Percentiles rank a stretch among this genome's conserved stretches.
These are phyloP conservation scores for Rosa rugosa DNA, from an alignment of 306 rosid species.

Conservation along the genomic window DNA sequence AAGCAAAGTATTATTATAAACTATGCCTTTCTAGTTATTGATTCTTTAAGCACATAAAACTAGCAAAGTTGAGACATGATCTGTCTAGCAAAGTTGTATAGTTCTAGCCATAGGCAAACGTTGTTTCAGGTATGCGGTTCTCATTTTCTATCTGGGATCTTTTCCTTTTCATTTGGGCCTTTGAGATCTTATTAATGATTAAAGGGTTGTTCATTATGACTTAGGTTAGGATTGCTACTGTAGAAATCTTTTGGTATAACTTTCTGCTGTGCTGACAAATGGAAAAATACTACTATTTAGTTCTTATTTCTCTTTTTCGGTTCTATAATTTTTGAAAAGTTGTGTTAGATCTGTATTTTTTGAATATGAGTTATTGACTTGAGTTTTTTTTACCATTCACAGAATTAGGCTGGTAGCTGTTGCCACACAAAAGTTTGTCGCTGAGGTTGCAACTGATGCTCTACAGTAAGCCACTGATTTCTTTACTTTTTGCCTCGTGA, in stretches of 20 bases:
- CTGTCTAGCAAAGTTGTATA: background rate
- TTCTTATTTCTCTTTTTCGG: background rate
- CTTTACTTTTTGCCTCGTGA: background rate
- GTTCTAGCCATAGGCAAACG: background rate
- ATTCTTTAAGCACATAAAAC: background rate
- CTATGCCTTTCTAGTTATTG: background rate
- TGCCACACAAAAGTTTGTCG: conserved; percentile 87
- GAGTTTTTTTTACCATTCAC: conserved; percentile 18
- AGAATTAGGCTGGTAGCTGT: conserved; percentile 83
- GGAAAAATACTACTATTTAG: conserved; percentile 17
- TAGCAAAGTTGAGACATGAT: background rate
- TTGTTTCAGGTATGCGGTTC: background rate
- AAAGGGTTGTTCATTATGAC: background rate
- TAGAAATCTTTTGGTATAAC: background rate
- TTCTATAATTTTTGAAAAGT: background rate
- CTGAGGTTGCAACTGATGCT: conserved; percentile 77
- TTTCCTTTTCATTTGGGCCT: background rate
- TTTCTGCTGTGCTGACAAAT: conserved; percentile 19
- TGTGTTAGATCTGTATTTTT: background rate
- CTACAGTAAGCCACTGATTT: conserved; percentile 50
- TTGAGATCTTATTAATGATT: background rate
- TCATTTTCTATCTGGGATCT: background rate
- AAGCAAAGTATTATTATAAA: background rate
- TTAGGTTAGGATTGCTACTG: background rate
- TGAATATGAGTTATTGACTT: background rate